Evolutionary conservation across 306 rosid species (phyloP).

Genomic region (Glycine latifolia): DNA sequence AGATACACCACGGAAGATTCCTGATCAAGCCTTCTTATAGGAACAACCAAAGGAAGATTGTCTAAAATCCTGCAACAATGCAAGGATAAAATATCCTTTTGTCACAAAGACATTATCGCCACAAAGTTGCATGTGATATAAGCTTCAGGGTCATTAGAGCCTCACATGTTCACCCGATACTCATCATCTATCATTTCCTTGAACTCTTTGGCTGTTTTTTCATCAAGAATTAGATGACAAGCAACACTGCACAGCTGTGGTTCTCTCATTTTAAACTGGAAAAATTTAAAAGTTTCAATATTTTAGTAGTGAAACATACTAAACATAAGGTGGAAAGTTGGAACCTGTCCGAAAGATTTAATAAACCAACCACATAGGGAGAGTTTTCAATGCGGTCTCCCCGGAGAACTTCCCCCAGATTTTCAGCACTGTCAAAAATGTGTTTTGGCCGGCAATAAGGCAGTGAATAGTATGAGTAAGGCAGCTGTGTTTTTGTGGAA

Average conservation of each 20-base stretch:
- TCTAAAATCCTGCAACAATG: conserved; percentile 44
- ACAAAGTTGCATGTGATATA: conserved; percentile 7
- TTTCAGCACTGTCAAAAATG: conserved; percentile 40
- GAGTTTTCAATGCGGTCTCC: conserved; percentile 47
- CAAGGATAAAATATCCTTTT: conserved; percentile 26
- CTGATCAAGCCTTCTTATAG: conserved; percentile 30
- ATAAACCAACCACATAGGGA: conserved; percentile 47
- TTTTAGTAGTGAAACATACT: background rate
- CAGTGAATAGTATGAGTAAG: conserved; percentile 48
- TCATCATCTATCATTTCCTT: conserved; percentile 45
- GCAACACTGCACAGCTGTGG: conserved; percentile 40
- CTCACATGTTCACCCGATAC: conserved; percentile 46
- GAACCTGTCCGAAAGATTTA: background rate
- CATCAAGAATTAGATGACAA: conserved; percentile 38
- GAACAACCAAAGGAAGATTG: conserved; percentile 48
- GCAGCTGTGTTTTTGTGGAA: conserved; percentile 45
- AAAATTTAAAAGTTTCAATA: conserved; percentile 2
- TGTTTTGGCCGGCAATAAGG: conserved; percentile 40
- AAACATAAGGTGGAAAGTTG: background rate
- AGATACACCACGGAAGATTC: conserved; percentile 35
- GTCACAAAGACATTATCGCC: conserved; percentile 12
- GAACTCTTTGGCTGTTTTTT: conserved; percentile 4
- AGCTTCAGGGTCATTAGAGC: conserved; percentile 22
- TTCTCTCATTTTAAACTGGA: conserved; percentile 48
- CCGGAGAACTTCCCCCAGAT: conserved; percentile 43